These are phyloP conservation scores for Acanthochlamys bracteata DNA, from an alignment of 106 monocot genomes.

Conservation along the genomic window DNA sequence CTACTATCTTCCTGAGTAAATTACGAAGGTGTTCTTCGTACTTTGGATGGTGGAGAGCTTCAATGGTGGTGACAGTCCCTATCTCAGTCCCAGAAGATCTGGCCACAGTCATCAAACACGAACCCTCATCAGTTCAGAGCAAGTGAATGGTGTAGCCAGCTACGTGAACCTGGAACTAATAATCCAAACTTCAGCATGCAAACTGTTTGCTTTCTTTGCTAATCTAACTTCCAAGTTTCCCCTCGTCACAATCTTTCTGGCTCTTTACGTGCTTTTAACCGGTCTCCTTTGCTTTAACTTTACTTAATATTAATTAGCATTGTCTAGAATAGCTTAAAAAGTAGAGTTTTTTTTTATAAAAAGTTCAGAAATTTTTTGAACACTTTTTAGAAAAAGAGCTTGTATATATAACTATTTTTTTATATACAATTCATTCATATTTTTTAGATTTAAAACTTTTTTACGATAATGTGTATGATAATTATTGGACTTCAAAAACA, in stretches of 20 bases:
- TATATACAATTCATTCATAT: too few relatives aligned
- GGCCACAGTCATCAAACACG: background rate
- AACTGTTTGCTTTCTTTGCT: slow-evolving; percentile 31
- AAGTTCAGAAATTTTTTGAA: too few relatives aligned
- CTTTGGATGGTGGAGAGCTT: slow-evolving; percentile 21
- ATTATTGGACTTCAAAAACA: too few relatives aligned
- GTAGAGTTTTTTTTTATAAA: too few relatives aligned
- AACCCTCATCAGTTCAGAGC: background rate
- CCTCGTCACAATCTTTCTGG: slow-evolving; percentile 38
- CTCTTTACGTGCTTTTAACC: slow-evolving; percentile 39
- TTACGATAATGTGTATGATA: too few relatives aligned
- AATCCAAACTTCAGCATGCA: slow-evolving; percentile 17
- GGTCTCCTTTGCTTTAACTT: slow-evolving; percentile 49
- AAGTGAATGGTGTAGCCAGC: background rate
- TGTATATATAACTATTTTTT: too few relatives aligned
- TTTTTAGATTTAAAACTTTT: too few relatives aligned
- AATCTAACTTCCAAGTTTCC: slow-evolving; percentile 50
- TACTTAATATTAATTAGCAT: slow-evolving; percentile 39
- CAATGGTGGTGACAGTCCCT: slow-evolving; percentile 2
- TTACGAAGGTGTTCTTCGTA: slow-evolving; percentile 17
- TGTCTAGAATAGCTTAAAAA: too few relatives aligned
- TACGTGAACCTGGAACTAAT: slow-evolving; percentile 22
- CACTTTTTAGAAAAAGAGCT: too few relatives aligned
- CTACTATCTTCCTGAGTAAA: slow-evolving; percentile 5
- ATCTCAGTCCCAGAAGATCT: background rate